Percentiles rank a stretch among this genome's conserved stretches.
These are phyloP conservation scores for Aeschynomene evenia DNA, from an alignment of 306 rosid genomes.

Conservation along the genomic window DNA sequence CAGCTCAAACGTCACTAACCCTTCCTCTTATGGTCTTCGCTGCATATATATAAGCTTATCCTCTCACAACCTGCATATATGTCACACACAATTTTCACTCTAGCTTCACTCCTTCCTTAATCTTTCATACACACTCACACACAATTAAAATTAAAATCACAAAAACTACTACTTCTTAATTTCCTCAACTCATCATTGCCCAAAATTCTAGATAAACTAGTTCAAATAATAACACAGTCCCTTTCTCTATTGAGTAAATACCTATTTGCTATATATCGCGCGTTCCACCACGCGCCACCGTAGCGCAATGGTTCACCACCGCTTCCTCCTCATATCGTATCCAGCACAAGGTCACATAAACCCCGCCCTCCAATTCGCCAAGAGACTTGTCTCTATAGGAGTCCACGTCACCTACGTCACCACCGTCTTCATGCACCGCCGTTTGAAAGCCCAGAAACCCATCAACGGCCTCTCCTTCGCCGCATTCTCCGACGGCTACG, in stretches of 20 bases:
- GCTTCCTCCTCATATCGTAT: constrained; percentile 40
- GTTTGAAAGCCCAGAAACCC: constrained; percentile 5
- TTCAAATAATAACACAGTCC: too few relatives aligned
- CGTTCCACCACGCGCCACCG: constrained; percentile 4
- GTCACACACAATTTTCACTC: background rate
- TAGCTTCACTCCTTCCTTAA: too few relatives aligned
- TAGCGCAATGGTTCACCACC: constrained; percentile 24
- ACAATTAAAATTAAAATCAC: too few relatives aligned
- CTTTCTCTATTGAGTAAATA: too few relatives aligned
- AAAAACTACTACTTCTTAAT: too few relatives aligned
- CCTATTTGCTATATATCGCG: too few relatives aligned
- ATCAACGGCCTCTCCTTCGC: constrained; percentile 29
- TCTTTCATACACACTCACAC: too few relatives aligned
- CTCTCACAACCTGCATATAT: background rate
- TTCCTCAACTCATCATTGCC: too few relatives aligned
- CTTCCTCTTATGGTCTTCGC: background rate
- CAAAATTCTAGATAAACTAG: too few relatives aligned
- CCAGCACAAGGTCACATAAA: constrained; percentile 54
- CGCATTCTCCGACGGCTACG: constrained; percentile 49
- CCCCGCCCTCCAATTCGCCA: constrained; percentile 49
- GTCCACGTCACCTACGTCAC: constrained; percentile 41
- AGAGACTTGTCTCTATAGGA: constrained; percentile 31
- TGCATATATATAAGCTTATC: background rate
- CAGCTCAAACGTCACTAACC: constrained; percentile 8
- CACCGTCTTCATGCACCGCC: constrained; percentile 23